Percentiles rank a stretch among this genome's conserved stretches.
phyloP scores from a whole-genome alignment of 192 early-diverging fungal genomes.

The Gamsiella multidivaricata region DNA sequence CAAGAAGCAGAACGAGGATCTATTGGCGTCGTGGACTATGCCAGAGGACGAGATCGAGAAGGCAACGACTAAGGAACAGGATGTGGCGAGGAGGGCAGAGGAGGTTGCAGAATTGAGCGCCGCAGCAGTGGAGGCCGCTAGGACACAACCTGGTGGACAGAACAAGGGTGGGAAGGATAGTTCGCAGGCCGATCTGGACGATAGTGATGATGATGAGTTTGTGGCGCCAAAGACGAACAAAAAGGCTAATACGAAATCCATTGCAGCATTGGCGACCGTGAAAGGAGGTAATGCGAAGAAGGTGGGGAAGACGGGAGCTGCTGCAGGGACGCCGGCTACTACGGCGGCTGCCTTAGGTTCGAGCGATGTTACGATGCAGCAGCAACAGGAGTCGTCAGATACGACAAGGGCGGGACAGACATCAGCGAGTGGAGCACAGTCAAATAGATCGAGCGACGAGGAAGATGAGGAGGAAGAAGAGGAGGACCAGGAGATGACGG shows the following conservation, averaged over 20 bases:
- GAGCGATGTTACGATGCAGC: background rate
- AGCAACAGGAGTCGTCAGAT: too few relatives aligned
- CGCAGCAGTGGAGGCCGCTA: constrained; percentile 37
- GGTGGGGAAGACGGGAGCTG: background rate
- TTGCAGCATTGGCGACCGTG: background rate
- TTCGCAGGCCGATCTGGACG: constrained; percentile 38
- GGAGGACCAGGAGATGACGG: constrained; percentile 44
- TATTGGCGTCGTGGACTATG: constrained; percentile 33
- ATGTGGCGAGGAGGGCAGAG: constrained; percentile 8
- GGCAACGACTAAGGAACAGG: constrained; percentile 19
- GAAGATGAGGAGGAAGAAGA: constrained; percentile 28
- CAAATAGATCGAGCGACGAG: constrained; percentile 17
- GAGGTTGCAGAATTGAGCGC: constrained; percentile 43
- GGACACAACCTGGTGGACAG: constrained; percentile 41
- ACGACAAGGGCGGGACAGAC: background rate
- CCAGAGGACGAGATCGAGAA: constrained; percentile 31
- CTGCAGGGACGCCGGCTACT: background rate
- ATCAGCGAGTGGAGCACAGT: background rate
- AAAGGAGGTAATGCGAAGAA: constrained; percentile 9
- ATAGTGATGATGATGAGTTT: constrained; percentile 42
- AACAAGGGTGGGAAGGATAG: constrained; percentile 37
- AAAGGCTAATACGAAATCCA: constrained; percentile 12
- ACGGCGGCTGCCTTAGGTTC: background rate
- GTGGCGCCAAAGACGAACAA: background rate
- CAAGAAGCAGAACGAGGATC: background rate